Conservation (phyloP, 768 basidiomycete species). For the Hydnomerulius pinastri region DNA sequence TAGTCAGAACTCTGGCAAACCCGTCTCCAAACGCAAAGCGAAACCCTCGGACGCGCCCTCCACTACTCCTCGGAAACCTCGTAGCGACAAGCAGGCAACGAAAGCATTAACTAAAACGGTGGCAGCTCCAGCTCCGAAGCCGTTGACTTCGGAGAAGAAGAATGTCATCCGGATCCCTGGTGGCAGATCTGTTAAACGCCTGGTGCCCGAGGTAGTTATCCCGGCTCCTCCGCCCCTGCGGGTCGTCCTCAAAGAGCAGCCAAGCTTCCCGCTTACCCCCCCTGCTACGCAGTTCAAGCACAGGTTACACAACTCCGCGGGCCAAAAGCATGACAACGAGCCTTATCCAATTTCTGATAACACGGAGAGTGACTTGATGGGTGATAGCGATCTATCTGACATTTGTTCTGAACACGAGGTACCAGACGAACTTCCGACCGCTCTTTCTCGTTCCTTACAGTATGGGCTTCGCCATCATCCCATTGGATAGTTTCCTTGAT, state of each 20-base stretch:
- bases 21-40: slow-evolving; percentile 19
- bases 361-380: slow-evolving; percentile 12
- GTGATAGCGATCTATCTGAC: slow-evolving; percentile 30
- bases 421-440: slow-evolving; percentile 27
- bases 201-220: slow-evolving; percentile 24
- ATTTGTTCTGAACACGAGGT: slow-evolving; percentile 22
- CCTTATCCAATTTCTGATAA: slow-evolving; percentile 27
- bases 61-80: slow-evolving; percentile 34
- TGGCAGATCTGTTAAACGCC: slow-evolving; percentile 2
- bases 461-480: slow-evolving; percentile 7
- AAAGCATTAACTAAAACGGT: slow-evolving; percentile 19
- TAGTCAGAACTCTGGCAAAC: slow-evolving; percentile 12
- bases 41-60: slow-evolving; percentile 25
- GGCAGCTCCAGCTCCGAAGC: slow-evolving; percentile 18
- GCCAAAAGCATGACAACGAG: slow-evolving; percentile 14
- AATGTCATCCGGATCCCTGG: slow-evolving; percentile 26
- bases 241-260: slow-evolving; percentile 13
- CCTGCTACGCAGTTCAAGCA: slow-evolving; percentile 23
- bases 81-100: slow-evolving; percentile 16
- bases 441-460: slow-evolving; percentile 17
- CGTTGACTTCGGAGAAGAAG: slow-evolving; percentile 22
- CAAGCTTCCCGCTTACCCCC: slow-evolving; percentile 20
- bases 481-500: slow-evolving; percentile 11
- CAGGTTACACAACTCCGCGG: slow-evolving; percentile 18
- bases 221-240: slow-evolving; percentile 8